Conservation (phyloP, 106 monocot species). For the Dioscorea zingiberensis region DNA sequence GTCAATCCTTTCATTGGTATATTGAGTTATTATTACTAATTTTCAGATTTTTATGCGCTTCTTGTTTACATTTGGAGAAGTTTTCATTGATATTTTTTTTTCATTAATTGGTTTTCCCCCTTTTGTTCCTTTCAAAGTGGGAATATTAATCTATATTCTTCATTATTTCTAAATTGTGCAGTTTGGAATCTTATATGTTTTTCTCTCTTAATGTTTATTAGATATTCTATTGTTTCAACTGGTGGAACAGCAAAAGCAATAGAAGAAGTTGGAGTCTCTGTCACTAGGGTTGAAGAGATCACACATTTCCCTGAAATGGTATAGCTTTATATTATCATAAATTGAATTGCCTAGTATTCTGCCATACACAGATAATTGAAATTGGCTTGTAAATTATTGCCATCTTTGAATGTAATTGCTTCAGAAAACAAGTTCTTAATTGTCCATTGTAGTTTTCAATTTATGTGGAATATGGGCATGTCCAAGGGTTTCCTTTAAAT, state of each 20-base stretch:
- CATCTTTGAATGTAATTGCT: too few species aligned
- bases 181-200: not conserved
- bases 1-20: not conserved
- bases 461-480: too few species aligned
- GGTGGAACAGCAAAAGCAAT: conserved; percentile 81
- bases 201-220: conserved; percentile 10
- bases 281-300: conserved; percentile 87
- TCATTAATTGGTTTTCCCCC: not conserved
- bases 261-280: conserved; percentile 68
- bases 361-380: too few species aligned
- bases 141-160: not conserved
- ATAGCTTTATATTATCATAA: too few species aligned
- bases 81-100: too few species aligned
- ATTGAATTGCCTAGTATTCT: too few species aligned
- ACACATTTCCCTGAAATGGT: conserved; percentile 97
- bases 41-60: not conserved
- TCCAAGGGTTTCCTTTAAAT: too few species aligned
- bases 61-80: too few species aligned
- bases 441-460: too few species aligned
- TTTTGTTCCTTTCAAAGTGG: not conserved
- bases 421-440: too few species aligned
- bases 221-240: conserved; percentile 82
- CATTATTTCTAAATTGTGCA: not conserved
- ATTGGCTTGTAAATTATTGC: too few species aligned
- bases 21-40: not conserved